These are phyloP conservation scores for Litchi chinensis DNA, from an alignment of 345 rosid species.

Conservation along the genomic window DNA sequence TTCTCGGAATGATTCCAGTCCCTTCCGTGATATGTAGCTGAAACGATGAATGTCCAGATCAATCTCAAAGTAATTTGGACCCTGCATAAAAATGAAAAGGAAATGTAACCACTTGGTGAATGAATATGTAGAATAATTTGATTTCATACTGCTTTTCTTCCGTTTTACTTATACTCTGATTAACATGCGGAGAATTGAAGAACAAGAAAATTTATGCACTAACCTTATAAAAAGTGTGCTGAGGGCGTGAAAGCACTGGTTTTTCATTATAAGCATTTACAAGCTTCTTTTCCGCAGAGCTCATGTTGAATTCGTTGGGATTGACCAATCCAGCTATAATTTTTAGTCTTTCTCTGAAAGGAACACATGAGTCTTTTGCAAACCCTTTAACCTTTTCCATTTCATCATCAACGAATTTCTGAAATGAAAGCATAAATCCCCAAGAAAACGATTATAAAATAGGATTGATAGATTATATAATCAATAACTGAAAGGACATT, in stretches of 20 bases:
- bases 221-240: conserved; percentile 77
- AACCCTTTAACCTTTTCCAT: conserved; percentile 87
- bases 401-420: conserved; percentile 87
- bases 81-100: conserved; percentile 46
- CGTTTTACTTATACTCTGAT: not conserved
- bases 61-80: conserved; percentile 86
- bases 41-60: conserved; percentile 92
- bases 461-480: not conserved
- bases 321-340: conserved; percentile 80
- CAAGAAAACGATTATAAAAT: not conserved
- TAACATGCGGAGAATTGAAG: not conserved
- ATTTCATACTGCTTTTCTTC: not conserved
- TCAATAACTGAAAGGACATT: not conserved
- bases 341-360: conserved; percentile 90
- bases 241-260: conserved; percentile 97
- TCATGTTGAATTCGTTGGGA: conserved; percentile 77
- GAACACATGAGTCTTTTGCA: conserved; percentile 67
- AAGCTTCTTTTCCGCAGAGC: conserved; percentile 85
- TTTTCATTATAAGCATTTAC: conserved; percentile 83
- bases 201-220: not conserved
- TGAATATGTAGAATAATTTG: not conserved
- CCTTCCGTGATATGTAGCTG: conserved; percentile 91
- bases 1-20: conserved; percentile 85
- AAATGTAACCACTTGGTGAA: not conserved
- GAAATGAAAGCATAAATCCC: conserved; percentile 11